Evolutionary conservation across 2,329 filamentous ascomycete genomes (phyloP).

Genomic region (Exophiala viscosa): DNA sequence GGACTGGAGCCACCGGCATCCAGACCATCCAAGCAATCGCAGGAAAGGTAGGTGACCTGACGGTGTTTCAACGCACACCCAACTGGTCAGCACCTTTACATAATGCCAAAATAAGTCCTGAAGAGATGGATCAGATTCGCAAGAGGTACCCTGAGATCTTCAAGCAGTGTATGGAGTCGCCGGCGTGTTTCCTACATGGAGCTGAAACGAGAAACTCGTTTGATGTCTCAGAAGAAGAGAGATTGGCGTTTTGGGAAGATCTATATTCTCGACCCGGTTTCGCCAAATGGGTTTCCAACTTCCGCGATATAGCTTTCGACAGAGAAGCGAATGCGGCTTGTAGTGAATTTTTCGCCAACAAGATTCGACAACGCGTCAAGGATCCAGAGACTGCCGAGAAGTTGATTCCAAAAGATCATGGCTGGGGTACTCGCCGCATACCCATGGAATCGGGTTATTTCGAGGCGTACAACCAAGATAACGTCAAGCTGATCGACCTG

Average conservation of each 20-base stretch:
- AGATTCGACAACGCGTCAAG: constrained; percentile 49
- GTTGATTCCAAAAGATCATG: constrained; percentile 53
- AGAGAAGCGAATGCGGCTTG: constrained; percentile 49
- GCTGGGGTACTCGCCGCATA: constrained; percentile 52
- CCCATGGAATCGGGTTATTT: constrained; percentile 51
- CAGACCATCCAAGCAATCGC: constrained; percentile 61
- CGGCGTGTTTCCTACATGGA: constrained; percentile 59
- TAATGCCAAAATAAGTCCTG: constrained; percentile 44
- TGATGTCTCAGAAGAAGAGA: constrained; percentile 13
- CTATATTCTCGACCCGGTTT: constrained; percentile 54
- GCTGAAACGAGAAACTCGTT: constrained; percentile 44
- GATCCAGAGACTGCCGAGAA: constrained; percentile 52
- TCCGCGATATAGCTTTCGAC: constrained; percentile 49
- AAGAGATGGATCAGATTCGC: constrained; percentile 46
- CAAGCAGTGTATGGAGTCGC: constrained; percentile 43
- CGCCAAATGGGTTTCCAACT: constrained; percentile 49
- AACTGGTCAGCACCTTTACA: constrained; percentile 62
- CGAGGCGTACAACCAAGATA: constrained; percentile 46
- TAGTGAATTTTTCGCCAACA: constrained; percentile 55
- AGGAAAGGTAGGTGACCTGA: constrained; percentile 49
- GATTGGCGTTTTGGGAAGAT: constrained; percentile 47
- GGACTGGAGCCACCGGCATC: constrained; percentile 62
- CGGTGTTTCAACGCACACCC: constrained; percentile 59
- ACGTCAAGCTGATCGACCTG: constrained; percentile 47
- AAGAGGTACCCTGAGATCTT: constrained; percentile 13